A percentile compares a stretch with the other conserved stretches of the same genome.
Conservation (phyloP, 495 filamentous ascomycete species). For the Penicillium lagena region DNA sequence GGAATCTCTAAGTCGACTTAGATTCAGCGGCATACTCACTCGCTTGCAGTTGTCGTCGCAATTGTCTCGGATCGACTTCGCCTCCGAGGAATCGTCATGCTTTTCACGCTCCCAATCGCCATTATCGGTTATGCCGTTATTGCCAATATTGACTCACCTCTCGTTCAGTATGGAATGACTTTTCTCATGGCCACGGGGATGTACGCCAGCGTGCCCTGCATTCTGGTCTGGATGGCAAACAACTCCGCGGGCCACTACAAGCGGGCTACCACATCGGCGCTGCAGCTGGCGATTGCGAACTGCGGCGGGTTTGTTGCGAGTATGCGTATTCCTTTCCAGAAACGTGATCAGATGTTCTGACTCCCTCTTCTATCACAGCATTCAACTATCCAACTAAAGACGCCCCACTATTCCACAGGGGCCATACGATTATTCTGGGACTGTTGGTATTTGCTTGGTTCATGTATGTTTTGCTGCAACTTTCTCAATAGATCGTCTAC, state of each 20-base stretch:
- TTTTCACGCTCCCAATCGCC: constrained; percentile 41
- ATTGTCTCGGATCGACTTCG: constrained; percentile 39
- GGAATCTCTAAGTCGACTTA: constrained; percentile 37
- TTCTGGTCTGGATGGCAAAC: constrained; percentile 51
- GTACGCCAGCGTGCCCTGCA: constrained; percentile 43
- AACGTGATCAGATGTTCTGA: background rate
- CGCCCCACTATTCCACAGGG: constrained; percentile 39
- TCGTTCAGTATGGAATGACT: constrained; percentile 47
- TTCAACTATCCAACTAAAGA: constrained; percentile 54
- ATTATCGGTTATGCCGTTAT: constrained; percentile 46
- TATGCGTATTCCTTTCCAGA: constrained; percentile 25
- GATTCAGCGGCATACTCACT: background rate
- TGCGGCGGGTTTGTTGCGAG: constrained; percentile 51
- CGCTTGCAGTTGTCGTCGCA: constrained; percentile 27
- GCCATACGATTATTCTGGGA: constrained; percentile 54
- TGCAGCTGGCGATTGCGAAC: constrained; percentile 52
- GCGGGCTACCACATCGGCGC: constrained; percentile 47
- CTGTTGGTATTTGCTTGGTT: constrained; percentile 57
- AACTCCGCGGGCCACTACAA: constrained; percentile 60
- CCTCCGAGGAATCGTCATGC: constrained; percentile 41
- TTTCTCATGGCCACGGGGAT: constrained; percentile 48
- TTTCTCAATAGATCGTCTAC: background rate
- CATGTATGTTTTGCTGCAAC: constrained; percentile 43
- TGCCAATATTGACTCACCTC: constrained; percentile 30
- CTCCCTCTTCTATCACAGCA: constrained; percentile 16